These are phyloP conservation scores for Russula lepida DNA, from an alignment of 768 basidiomycete genomes.

Conservation along the genomic window DNA sequence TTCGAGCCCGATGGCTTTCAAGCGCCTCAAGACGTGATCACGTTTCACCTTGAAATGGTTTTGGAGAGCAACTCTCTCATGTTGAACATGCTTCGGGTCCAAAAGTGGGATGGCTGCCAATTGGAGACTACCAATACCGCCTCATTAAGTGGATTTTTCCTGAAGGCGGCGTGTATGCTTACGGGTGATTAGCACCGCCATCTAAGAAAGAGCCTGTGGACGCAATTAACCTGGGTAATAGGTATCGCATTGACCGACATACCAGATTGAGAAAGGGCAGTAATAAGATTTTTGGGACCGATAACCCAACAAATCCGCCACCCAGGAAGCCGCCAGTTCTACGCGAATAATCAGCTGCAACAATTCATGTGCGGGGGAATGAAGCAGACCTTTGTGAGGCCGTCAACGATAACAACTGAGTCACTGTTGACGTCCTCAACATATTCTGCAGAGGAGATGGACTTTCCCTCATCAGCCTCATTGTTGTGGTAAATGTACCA, in stretches of 20 bases:
- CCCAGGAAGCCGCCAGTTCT: slow-evolving; percentile 94
- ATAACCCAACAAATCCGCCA: slow-evolving; percentile 94
- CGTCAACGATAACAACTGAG: slow-evolving; percentile 78
- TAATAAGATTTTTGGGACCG: slow-evolving; percentile 81
- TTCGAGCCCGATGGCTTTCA: slow-evolving; percentile 68
- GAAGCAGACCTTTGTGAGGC: slow-evolving; percentile 70
- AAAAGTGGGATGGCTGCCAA: slow-evolving; percentile 81
- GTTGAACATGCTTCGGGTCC: slow-evolving; percentile 54
- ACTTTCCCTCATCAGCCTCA: slow-evolving; percentile 63
- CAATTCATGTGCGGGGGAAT: background rate
- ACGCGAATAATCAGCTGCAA: slow-evolving; percentile 24
- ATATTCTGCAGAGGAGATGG: slow-evolving; percentile 75
- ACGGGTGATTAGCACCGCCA: slow-evolving; percentile 92
- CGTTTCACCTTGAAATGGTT: slow-evolving; percentile 87
- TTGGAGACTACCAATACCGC: slow-evolving; percentile 51
- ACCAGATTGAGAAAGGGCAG: slow-evolving; percentile 87
- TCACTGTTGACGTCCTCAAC: slow-evolving; percentile 87
- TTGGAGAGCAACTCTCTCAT: slow-evolving; percentile 81
- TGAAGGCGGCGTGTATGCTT: slow-evolving; percentile 25
- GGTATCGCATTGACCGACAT: slow-evolving; percentile 14
- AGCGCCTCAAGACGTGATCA: slow-evolving; percentile 79
- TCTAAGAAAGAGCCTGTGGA: slow-evolving; percentile 77
- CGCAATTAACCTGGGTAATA: background rate
- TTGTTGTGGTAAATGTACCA: slow-evolving; percentile 91
- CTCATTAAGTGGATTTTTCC: background rate